Percentiles rank a stretch among this genome's conserved stretches.
These are phyloP conservation scores for Talaromyces stipitatus DNA, from an alignment of 495 filamentous ascomycete species.

Conservation along the genomic window DNA sequence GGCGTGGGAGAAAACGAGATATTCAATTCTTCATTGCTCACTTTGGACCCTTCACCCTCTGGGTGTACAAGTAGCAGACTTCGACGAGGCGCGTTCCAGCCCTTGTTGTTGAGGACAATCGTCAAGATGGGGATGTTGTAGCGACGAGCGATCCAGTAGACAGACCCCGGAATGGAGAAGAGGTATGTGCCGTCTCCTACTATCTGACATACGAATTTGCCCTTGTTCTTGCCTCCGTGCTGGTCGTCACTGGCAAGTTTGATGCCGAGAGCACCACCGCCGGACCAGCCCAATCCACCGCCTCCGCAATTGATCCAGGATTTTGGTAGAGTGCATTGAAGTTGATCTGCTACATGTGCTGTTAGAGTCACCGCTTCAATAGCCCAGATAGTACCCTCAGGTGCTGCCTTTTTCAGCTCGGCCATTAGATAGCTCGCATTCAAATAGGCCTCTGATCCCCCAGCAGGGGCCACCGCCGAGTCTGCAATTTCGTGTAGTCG, in stretches of 20 bases:
- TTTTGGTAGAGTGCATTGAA: conserved; percentile 69
- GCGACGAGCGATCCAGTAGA: conserved; percentile 85
- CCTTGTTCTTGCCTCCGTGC: conserved; percentile 49
- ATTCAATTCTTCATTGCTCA: conserved; percentile 79
- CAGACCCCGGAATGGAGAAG: conserved; percentile 79
- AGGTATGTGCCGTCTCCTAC: conserved; percentile 91
- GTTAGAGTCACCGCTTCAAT: conserved; percentile 88
- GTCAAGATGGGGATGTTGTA: conserved; percentile 87
- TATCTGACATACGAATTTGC: conserved; percentile 85
- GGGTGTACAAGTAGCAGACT: conserved; percentile 79
- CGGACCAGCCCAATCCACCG: conserved; percentile 92
- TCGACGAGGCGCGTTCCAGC: conserved; percentile 79
- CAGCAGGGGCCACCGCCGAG: conserved; percentile 43
- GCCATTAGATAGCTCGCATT: conserved; percentile 63
- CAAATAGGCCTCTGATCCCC: conserved; percentile 53
- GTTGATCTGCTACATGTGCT: conserved; percentile 66
- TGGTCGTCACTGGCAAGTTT: conserved; percentile 71
- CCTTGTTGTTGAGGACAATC: conserved; percentile 91
- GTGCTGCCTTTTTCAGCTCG: conserved; percentile 56
- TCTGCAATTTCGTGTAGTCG: conserved; percentile 51
- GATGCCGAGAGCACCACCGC: conserved; percentile 78
- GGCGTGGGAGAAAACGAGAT: conserved; percentile 81
- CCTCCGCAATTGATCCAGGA: conserved; percentile 93
- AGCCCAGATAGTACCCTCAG: conserved; percentile 72
- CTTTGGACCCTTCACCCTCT: conserved; percentile 67